phyloP scores from a whole-genome alignment of 163 green algal genomes.

The Scenedesmus sp. region DNA sequence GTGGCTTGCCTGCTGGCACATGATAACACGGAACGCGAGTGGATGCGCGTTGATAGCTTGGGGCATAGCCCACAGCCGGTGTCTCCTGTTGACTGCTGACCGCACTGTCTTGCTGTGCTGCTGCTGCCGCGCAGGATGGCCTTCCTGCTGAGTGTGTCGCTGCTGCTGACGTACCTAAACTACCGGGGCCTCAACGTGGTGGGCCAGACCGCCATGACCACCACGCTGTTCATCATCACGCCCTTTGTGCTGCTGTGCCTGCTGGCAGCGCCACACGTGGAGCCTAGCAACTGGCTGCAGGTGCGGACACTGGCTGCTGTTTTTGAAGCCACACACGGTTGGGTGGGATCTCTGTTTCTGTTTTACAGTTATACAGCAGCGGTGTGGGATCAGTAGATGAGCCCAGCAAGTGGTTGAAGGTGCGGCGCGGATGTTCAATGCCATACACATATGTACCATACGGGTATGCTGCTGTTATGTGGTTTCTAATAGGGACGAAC shows the following conservation, averaged over 20 bases:
- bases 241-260: slow-evolving; percentile 89
- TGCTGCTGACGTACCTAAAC: slow-evolving; percentile 83
- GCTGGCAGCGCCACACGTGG: slow-evolving; percentile 74
- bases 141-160: slow-evolving; percentile 78
- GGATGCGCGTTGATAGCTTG: too few relatives aligned
- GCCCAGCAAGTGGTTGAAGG: neutral
- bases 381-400: neutral
- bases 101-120: neutral
- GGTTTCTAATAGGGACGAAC: neutral
- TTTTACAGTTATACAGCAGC: too few relatives aligned
- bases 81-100: neutral
- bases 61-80: neutral
- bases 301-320: slow-evolving; percentile 24
- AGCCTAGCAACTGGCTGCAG: slow-evolving; percentile 75
- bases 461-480: neutral
- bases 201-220: slow-evolving; percentile 82
- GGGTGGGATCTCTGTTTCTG: too few relatives aligned
- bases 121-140: slow-evolving; percentile 23
- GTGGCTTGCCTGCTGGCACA: too few relatives aligned
- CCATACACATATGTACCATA: too few relatives aligned
- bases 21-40: too few relatives aligned
- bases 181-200: slow-evolving; percentile 92
- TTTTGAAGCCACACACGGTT: neutral
- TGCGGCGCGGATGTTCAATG: too few relatives aligned
- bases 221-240: slow-evolving; percentile 86